Evolutionary conservation across 2,329 filamentous ascomycete species (phyloP).

Genomic region (Epichloe uncinata): DNA sequence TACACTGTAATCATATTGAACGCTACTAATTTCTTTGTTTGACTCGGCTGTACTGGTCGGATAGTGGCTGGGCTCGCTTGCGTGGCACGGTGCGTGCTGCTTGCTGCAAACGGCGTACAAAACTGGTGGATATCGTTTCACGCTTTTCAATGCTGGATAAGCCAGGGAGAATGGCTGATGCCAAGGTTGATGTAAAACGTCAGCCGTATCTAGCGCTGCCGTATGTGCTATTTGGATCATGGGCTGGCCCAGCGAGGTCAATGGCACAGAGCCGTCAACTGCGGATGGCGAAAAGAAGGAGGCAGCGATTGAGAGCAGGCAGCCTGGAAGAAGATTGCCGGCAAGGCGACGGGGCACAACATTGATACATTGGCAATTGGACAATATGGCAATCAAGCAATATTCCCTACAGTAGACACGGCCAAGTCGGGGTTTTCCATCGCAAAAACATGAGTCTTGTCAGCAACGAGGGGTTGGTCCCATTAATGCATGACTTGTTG

Average conservation of each 20-base stretch:
- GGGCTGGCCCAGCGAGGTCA: constrained; percentile 5
- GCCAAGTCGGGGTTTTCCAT: too few relatives aligned
- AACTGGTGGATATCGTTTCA: not conserved
- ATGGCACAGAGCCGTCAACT: not conserved
- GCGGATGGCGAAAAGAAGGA: not conserved
- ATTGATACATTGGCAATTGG: not conserved
- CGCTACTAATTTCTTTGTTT: not conserved
- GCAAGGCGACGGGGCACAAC: not conserved
- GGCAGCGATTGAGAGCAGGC: not conserved
- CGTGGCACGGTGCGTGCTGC: not conserved
- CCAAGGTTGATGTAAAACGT: not conserved
- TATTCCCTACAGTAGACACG: not conserved
- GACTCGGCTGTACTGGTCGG: not conserved
- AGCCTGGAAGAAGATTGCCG: not conserved
- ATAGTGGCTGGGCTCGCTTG: not conserved
- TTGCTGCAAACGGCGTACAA: not conserved
- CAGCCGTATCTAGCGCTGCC: not conserved
- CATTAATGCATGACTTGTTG: too few relatives aligned
- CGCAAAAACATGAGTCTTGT: too few relatives aligned
- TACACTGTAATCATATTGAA: constrained; percentile 6
- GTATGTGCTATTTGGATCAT: constrained; percentile 2
- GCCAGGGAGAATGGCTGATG: not conserved
- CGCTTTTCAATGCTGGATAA: not conserved
- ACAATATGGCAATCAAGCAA: not conserved
- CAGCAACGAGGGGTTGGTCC: too few relatives aligned